phyloP scores from a whole-genome alignment of 257 asterid species.

The Lycium ferocissimum region DNA sequence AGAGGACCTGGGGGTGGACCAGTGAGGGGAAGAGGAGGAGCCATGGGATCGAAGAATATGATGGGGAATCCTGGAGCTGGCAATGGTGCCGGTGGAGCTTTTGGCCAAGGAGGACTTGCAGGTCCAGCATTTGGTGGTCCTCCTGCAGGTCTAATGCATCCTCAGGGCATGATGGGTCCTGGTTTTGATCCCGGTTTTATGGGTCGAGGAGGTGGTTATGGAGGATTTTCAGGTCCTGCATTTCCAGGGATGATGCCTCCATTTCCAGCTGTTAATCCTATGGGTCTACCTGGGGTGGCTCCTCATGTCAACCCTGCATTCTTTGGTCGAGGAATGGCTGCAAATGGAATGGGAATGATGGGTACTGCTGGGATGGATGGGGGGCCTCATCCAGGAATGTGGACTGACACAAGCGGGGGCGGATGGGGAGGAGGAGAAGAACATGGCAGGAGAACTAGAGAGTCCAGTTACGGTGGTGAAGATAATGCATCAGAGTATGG shows the following conservation, averaged over 20 bases:
- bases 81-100: constrained; percentile 52
- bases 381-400: constrained; percentile 59
- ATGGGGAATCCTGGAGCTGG: constrained; percentile 50
- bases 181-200: constrained; percentile 65
- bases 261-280: constrained; percentile 50
- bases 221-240: constrained; percentile 60
- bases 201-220: constrained; percentile 64
- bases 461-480: constrained; percentile 63
- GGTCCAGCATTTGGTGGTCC: constrained; percentile 61
- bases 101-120: constrained; percentile 43
- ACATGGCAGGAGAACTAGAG: constrained; percentile 56
- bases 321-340: constrained; percentile 61
- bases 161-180: constrained; percentile 62
- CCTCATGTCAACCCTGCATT: constrained; percentile 71
- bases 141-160: constrained; percentile 57
- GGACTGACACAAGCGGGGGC: constrained; percentile 53
- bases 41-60: constrained; percentile 51
- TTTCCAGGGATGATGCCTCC: constrained; percentile 62
- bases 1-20: constrained; percentile 77
- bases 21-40: constrained; percentile 66
- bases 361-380: constrained; percentile 56
- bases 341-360: constrained; percentile 64
- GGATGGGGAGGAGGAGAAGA: constrained; percentile 69
- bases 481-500: constrained; percentile 62
- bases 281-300: constrained; percentile 64